These are phyloP conservation scores for Anthostomella pinea DNA, from an alignment of 2,329 filamentous ascomycete genomes.

Conservation along the genomic window DNA sequence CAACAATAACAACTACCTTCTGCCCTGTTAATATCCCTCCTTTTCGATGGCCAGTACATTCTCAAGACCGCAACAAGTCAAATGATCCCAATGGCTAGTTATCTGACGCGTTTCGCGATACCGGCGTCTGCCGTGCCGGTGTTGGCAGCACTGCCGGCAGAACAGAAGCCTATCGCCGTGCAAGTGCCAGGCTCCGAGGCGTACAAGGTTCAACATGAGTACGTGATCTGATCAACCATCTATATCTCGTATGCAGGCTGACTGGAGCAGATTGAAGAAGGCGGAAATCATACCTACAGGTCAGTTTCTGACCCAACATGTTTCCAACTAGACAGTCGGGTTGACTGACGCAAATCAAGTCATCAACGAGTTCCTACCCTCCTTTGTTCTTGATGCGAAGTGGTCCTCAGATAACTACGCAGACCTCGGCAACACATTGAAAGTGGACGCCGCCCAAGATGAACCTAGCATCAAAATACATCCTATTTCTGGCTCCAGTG, in stretches of 20 bases:
- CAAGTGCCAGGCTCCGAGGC: too few species aligned
- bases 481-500: conserved; percentile 10
- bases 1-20: too few species aligned
- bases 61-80: too few species aligned
- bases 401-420: conserved; percentile 41
- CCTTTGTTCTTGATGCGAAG: conserved; percentile 49
- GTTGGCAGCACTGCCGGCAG: too few species aligned
- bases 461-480: conserved; percentile 33
- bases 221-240: background rate
- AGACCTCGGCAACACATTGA: conserved; percentile 50
- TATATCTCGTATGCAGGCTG: background rate
- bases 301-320: conserved; percentile 14
- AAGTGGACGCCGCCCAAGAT: conserved; percentile 33
- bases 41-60: too few species aligned
- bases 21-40: too few species aligned
- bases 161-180: too few species aligned
- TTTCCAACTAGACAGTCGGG: conserved; percentile 20
- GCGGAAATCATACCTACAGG: conserved; percentile 34
- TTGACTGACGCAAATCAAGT: conserved; percentile 32
- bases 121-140: too few species aligned
- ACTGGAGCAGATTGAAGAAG: conserved; percentile 25
- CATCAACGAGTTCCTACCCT: conserved; percentile 57
- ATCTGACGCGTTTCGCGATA: too few species aligned
- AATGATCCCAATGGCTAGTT: too few species aligned
- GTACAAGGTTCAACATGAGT: background rate